Evolutionary conservation across 495 filamentous ascomycete species (phyloP).

Genomic region (Usnea hakonensis): DNA sequence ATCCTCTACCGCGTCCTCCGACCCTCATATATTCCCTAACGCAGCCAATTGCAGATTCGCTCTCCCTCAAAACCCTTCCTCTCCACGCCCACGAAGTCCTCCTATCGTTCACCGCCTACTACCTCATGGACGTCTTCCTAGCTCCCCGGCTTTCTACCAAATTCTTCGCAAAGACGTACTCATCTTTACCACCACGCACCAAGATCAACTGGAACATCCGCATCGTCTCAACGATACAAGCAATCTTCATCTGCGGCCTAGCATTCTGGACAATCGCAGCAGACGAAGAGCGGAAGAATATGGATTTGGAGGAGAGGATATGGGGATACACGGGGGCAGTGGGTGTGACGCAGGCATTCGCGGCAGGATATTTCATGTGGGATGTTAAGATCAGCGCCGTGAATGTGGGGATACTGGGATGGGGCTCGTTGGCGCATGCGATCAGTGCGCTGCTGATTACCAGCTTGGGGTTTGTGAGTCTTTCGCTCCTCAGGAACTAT

Average conservation of each 20-base stretch:
- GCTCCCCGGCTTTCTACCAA: conserved; percentile 63
- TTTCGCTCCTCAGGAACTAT: not conserved
- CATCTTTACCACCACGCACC: conserved; percentile 53
- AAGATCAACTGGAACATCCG: conserved; percentile 92
- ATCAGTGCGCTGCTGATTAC: conserved; percentile 76
- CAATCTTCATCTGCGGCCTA: conserved; percentile 60
- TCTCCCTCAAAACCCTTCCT: conserved; percentile 60
- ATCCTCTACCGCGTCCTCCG: conserved; percentile 55
- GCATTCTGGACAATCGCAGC: conserved; percentile 75
- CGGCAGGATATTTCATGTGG: conserved; percentile 89
- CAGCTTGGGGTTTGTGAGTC: conserved; percentile 80
- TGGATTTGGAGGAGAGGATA: conserved; percentile 64
- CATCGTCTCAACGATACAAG: conserved; percentile 82
- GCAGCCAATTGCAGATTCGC: conserved; percentile 38
- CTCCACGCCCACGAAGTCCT: conserved; percentile 86
- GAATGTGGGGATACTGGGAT: conserved; percentile 70
- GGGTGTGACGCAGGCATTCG: conserved; percentile 74
- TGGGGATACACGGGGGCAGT: conserved; percentile 80
- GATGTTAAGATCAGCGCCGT: conserved; percentile 67
- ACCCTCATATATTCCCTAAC: conserved; percentile 33
- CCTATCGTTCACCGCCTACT: conserved; percentile 64
- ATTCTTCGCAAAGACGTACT: conserved; percentile 63
- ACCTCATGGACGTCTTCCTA: conserved; percentile 58
- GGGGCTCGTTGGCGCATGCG: conserved; percentile 82
- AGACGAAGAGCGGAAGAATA: conserved; percentile 66